A percentile compares a stretch with the other conserved stretches of the same genome.
phyloP scores from a whole-genome alignment of 805 yeast genomes.

The Candida succiphila region DNA sequence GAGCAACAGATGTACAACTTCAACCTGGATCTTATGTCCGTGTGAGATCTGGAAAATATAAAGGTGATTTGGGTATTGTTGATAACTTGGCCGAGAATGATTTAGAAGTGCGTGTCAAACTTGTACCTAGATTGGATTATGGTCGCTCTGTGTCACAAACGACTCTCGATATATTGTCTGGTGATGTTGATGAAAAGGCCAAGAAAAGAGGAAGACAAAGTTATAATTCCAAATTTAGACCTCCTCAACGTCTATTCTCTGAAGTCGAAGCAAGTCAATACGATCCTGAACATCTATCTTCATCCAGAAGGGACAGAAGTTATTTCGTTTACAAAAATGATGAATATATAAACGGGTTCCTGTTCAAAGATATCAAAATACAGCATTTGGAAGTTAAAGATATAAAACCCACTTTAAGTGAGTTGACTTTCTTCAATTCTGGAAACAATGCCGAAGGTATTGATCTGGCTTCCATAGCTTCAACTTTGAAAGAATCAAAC shows the following conservation, averaged over 20 bases:
- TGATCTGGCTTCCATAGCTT: constrained; percentile 79
- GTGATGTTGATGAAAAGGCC: constrained; percentile 7
- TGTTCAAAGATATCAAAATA: constrained; percentile 77
- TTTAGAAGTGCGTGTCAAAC: constrained; percentile 83
- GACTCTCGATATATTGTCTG: constrained; percentile 14
- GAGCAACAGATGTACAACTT: constrained; percentile 77
- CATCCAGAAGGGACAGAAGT: constrained; percentile 50
- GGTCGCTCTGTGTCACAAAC: constrained; percentile 42
- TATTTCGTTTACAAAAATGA: constrained; percentile 73
- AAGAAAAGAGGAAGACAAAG: constrained; percentile 32
- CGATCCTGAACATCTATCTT: constrained; percentile 62
- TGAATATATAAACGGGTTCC: constrained; percentile 82
- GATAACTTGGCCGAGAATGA: constrained; percentile 93
- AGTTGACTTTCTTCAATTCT: constrained; percentile 69
- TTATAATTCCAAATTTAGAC: constrained; percentile 55
- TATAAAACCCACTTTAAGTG: constrained; percentile 83
- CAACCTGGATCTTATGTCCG: constrained; percentile 92
- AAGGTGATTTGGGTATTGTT: constrained; percentile 87
- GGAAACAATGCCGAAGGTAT: constrained; percentile 78
- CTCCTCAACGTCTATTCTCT: constrained; percentile 78
- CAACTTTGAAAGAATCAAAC: constrained; percentile 61
- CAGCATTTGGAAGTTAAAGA: constrained; percentile 69
- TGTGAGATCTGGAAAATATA: constrained; percentile 81
- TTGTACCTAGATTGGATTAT: constrained; percentile 91
- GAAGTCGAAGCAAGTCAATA: constrained; percentile 82